Base-by-base conservation (phyloP, 257 asterid species). In the Solanum piurae region DNA sequence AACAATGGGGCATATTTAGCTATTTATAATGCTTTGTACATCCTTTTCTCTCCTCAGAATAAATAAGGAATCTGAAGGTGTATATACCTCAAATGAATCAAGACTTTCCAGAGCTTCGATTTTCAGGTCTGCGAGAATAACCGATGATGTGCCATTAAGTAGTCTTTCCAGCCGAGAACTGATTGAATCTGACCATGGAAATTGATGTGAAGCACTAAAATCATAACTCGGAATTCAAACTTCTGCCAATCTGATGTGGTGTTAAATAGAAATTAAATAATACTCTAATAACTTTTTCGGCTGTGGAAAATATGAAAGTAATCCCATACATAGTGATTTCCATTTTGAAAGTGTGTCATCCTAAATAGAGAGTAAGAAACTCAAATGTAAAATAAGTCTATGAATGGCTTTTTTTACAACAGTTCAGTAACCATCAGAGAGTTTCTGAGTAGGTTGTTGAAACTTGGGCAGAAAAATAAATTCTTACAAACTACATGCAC, bases 51-150 rank as follows among this genome's bases (percentile, higher is more conserved):
- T 12, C 9, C 31, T 60, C 4, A n/a, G 37, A 18, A 20, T 16
- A 36, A 23, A 49, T 11, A 62, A 33, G 29, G 27, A 46, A 44
- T 69, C 68, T 31, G 33, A 60, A 87, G 66, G 52, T 68, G 62
- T 58, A 88, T 77, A 69, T 89, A 96, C 99, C 98, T 96, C 98
- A 23, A 95, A 91, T 37, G 98, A 95, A 90, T 93, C 96, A 23
- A 96, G 94, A 88, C 92, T 85, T 87, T 89, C 90, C 68, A 94
- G 92, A 85, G 95, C 94, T 74, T 91, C 95, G 46, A 94, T 52
- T 23, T 85, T 90, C 87, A 96, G 85, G 83, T 95, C 96, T 36
- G 96, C 92, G 7, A 96, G 91, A 84, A 94, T 88, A 88, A 95
- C 88, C 37, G 96, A 93, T 85, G 94, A 92, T 83, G 96, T 97